A percentile compares a stretch with the other conserved stretches of the same genome.
Conservation (phyloP, 2,329 filamentous ascomycete genomes). For the Endoconidiophora polonica region DNA sequence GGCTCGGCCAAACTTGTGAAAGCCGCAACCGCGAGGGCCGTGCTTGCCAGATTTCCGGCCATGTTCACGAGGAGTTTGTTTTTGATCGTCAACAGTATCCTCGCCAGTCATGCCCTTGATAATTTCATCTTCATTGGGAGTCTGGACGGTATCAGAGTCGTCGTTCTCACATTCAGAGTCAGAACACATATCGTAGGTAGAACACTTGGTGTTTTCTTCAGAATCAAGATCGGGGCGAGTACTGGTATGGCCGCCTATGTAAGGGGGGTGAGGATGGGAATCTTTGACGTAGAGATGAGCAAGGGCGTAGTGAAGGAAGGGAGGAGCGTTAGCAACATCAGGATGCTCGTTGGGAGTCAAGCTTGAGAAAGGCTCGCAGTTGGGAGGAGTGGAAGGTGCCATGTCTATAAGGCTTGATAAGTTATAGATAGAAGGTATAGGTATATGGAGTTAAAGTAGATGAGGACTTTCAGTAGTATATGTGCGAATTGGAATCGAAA, state of each 20-base stretch:
- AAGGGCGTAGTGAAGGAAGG: background rate
- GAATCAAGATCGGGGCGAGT: background rate
- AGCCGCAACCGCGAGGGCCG: conserved; percentile 17
- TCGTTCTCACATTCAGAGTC: background rate
- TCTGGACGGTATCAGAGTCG: background rate
- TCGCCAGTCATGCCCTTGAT: background rate
- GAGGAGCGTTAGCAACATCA: background rate
- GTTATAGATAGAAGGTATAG: no score
- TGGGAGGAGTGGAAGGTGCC: no score
- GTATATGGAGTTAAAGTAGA: no score
- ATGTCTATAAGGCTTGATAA: no score
- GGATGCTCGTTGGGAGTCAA: background rate
- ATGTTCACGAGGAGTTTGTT: conserved; percentile 11
- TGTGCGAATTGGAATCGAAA: no score
- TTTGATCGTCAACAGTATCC: conserved; percentile 1
- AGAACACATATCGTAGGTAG: background rate
- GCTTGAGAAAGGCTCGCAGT: background rate
- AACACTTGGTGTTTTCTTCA: background rate
- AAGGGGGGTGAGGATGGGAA: background rate
- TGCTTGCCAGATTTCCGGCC: conserved; percentile 14
- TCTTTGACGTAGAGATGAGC: background rate
- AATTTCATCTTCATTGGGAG: background rate
- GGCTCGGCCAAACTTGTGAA: conserved; percentile 13
- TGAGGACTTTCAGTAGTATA: no score
- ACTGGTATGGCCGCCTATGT: no score